Base-by-base conservation (phyloP, 2,329 filamentous ascomycete species). In the Penicillium sp. region DNA sequence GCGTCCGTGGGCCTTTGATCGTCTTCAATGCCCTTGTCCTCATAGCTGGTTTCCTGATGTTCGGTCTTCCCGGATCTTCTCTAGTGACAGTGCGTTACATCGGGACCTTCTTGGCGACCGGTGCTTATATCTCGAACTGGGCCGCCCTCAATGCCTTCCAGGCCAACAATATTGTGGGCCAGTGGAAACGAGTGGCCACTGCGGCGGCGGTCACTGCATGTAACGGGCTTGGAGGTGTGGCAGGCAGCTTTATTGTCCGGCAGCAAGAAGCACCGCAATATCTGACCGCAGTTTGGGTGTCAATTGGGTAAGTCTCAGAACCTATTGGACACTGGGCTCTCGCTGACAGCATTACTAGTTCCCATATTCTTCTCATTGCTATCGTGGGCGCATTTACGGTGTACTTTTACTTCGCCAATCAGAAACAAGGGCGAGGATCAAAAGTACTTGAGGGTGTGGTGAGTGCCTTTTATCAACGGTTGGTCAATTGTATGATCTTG, bases 81-180 rank as follows among this genome's bases (percentile, higher is more conserved):
- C 75, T 82, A 48, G 77, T 83, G 45, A 72, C 79, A 0, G 79
- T 81, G 3, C 76, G 83, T 42, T 85, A 85, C 54, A 69, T 83
- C 28, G 83, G 82, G 8, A 81, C 80, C 0, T 84, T 78, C 63
- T 72, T 86, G 2, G 81, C 82, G 0, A 85, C 82, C 0, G 83
- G 83, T 0, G 81, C 82, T 1, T 85, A 85, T 55, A 75, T 85
- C 4, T 80, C 77, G 4, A 86, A 86, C 55, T 85, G 82, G 82
- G 82, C 83, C 0, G 82, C 81, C 0, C 68, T 85, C 54, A 82
- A 78, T 45, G 76, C 80, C 0, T 83, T 81, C 55, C 77, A 81
- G 60, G 76, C 78, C 15, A 84, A 82, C 62, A 85, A 82, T 54
- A 74, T 83, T 37, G 72, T 76, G 0, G 79, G 79, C 0, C 81